Base-by-base conservation (phyloP, 2,329 filamentous ascomycete genomes). In the Diaporthe aspalathi region DNA sequence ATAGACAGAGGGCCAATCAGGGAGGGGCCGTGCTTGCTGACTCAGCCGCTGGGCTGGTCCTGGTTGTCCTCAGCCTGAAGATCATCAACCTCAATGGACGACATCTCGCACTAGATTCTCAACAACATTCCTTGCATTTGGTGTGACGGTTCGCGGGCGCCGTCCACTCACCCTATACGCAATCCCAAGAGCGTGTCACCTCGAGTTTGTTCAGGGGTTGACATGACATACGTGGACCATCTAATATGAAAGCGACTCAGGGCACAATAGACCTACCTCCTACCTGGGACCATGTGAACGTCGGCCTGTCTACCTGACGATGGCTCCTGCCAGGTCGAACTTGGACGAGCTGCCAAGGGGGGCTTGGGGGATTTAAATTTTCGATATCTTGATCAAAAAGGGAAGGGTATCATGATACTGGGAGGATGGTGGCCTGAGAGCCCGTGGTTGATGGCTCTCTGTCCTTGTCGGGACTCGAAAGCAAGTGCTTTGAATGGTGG, bases 81-180 rank as follows among this genome's bases (percentile, higher is more conserved):
- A 65, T 50, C 29, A 50, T 17, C 60, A 45, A 20, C 29, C 9
- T 29, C 27, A 49, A n/a, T 11, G 20, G 27, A 11, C 45, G 20
- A 35, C 16, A n/a, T 2, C 2, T 3, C 45, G 38, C 20, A 12
- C 45, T 65, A 50, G 43, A 7, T 24, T 38, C 60, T 65, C 60
- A 65, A 65, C 60, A 65, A 50, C 60, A 65, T 65, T 65, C 60
- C 60, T 16, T 49, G 43, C 6, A 20, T 38, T 50, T 22, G 38
- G n/a, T 5, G 27, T 24, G 45, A 12, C 22, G 29, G 24, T 20
- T 65, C 43, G 20, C 20, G 20, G 12, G 35, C 20, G 29, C 8
- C 35, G 11, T 38, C 2, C 29, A 35, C 12, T 5, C 27, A 20
- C 22, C 27, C 40, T 20, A n/a, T 17, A 14, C 12, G 17, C 7